A percentile compares a stretch with the other conserved stretches of the same genome.
Conservation (phyloP, 2,329 filamentous ascomycete genomes). For the Sporothrix brasiliensis region DNA sequence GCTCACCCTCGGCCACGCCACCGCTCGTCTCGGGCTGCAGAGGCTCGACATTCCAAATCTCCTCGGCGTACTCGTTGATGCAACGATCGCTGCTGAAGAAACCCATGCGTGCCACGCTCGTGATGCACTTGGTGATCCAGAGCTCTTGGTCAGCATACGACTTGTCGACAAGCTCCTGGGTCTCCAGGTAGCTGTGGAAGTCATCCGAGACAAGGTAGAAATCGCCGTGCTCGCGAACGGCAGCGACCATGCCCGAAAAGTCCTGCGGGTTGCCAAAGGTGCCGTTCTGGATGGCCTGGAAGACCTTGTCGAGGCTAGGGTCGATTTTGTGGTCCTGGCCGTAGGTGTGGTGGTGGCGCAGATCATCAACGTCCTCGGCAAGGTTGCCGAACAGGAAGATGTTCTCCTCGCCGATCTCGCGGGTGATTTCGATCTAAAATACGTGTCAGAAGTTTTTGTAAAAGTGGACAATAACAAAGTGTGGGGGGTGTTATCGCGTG, state of each 20-base stretch:
- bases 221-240: conserved; percentile 89
- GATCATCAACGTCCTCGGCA: conserved; percentile 92
- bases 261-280: conserved; percentile 77
- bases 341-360: conserved; percentile 88
- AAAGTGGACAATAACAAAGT: background rate
- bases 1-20: conserved; percentile 30
- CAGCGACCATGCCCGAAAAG: conserved; percentile 81
- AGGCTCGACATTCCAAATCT: conserved; percentile 96
- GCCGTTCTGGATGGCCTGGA: conserved; percentile 76
- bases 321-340: conserved; percentile 75
- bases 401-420: conserved; percentile 93
- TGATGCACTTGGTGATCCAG: conserved; percentile 90
- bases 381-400: conserved; percentile 98
- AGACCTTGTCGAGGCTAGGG: conserved; percentile 75
- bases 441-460: background rate
- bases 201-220: conserved; percentile 98
- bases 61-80: conserved; percentile 96
- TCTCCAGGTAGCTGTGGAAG: conserved; percentile 92
- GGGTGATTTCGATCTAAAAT: conserved; percentile 86
- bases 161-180: conserved; percentile 87
- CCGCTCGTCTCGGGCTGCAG: conserved; percentile 51
- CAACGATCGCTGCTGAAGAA: conserved; percentile 96
- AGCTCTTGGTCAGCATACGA: conserved; percentile 89
- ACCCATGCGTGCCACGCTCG: conserved; percentile 87
- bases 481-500: background rate